These are phyloP conservation scores for Amanita brunnescens DNA, from an alignment of 768 basidiomycete species.

Conservation along the genomic window DNA sequence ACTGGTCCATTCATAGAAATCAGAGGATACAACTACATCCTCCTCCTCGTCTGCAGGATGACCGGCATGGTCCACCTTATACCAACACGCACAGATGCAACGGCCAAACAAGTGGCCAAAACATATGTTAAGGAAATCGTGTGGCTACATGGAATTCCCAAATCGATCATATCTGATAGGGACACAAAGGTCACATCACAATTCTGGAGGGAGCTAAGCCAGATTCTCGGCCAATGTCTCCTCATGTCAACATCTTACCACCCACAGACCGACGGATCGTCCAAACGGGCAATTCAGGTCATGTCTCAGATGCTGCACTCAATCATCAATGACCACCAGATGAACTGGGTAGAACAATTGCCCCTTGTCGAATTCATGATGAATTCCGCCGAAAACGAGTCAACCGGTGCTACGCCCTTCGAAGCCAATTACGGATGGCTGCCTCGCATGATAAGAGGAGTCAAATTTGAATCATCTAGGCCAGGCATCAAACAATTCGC, in stretches of 20 bases:
- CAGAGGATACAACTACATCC: background rate
- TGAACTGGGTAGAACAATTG: conserved; percentile 22
- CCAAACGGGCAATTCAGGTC: conserved; percentile 19
- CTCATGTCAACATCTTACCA: no score
- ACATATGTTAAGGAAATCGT: no score
- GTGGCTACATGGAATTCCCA: no score
- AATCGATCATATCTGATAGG: no score
- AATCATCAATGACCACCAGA: conserved; percentile 17
- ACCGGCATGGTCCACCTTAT: background rate
- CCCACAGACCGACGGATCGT: no score
- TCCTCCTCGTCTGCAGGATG: background rate
- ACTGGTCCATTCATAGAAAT: background rate
- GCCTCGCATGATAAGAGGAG: conserved; percentile 14
- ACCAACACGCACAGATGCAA: no score
- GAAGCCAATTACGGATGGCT: conserved; percentile 19
- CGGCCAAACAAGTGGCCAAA: no score
- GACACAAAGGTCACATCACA: no score
- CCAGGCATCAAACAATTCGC: background rate
- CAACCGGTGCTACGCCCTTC: conserved; percentile 27
- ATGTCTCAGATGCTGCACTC: conserved; percentile 23
- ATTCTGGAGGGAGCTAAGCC: no score
- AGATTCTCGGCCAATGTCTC: no score
- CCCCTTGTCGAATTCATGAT: conserved; percentile 31
- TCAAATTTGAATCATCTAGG: background rate
- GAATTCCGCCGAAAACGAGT: conserved; percentile 17